These are phyloP conservation scores for Crithidia sp. DNA, from an alignment of 208 protist species.

Conservation along the genomic window DNA sequence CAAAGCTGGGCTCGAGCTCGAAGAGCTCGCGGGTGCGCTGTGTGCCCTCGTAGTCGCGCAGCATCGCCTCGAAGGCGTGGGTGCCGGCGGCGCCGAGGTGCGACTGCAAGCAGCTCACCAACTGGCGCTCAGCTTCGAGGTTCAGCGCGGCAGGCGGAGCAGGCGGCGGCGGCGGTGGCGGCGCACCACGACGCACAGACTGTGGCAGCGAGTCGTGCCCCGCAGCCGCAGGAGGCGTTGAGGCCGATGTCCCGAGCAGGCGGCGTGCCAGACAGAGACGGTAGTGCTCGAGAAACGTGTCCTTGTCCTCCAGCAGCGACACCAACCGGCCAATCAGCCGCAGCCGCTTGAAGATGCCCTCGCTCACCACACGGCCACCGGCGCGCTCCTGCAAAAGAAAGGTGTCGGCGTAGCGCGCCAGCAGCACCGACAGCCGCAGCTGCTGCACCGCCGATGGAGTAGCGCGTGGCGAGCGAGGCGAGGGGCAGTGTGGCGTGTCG, in stretches of 20 bases:
- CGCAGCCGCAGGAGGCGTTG: background rate
- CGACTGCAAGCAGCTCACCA: slow-evolving; percentile 53
- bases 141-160: slow-evolving; percentile 19
- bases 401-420: slow-evolving; percentile 56
- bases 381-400: slow-evolving; percentile 36
- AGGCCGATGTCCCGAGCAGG: slow-evolving; percentile 35
- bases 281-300: slow-evolving; percentile 67
- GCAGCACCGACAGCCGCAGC: slow-evolving; percentile 42
- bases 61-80: slow-evolving; percentile 66
- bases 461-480: slow-evolving; percentile 18
- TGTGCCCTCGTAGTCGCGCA: slow-evolving; percentile 60
- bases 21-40: slow-evolving; percentile 35
- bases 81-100: slow-evolving; percentile 44
- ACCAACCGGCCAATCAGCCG: slow-evolving; percentile 43
- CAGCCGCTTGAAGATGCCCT: slow-evolving; percentile 23
- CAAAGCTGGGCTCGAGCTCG: slow-evolving; percentile 25
- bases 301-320: slow-evolving; percentile 63
- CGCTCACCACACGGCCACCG: slow-evolving; percentile 20
- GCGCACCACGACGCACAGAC: no score
- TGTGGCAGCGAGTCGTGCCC: background rate
- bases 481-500: slow-evolving; percentile 38
- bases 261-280: slow-evolving; percentile 53
- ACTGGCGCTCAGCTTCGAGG: slow-evolving; percentile 52
- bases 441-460: slow-evolving; percentile 24
- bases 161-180: background rate